Evolutionary conservation across 208 protist genomes (phyloP).

Genomic region (Kentomonas sorsogonicus): DNA sequence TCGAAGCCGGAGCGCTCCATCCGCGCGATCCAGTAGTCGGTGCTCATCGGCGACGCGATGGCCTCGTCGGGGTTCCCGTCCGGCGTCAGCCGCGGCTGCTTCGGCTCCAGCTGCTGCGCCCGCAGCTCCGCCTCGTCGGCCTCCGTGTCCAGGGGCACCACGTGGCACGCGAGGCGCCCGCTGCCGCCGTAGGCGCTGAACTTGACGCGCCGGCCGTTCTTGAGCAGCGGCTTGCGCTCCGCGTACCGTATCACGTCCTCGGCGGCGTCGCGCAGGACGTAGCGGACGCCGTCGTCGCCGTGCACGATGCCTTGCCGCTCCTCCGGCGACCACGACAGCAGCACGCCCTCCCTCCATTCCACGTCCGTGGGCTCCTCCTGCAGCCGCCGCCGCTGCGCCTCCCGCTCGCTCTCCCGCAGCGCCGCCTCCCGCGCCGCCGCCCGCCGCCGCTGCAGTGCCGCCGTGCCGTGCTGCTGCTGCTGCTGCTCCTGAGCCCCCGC

Average conservation of each 20-base stretch:
- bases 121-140: conserved; percentile 42
- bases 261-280: conserved; percentile 70
- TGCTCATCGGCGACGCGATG: conserved; percentile 80
- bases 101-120: conserved; percentile 38
- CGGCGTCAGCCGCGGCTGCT: conserved; percentile 38
- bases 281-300: conserved; percentile 58
- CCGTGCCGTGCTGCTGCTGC: too few species aligned
- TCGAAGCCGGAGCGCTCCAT: conserved; percentile 84
- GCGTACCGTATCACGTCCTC: conserved; percentile 68
- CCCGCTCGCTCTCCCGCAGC: not conserved
- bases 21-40: conserved; percentile 80
- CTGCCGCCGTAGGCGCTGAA: conserved; percentile 65
- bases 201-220: conserved; percentile 63
- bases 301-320: conserved; percentile 84
- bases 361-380: conserved; percentile 28
- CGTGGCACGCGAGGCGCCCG: conserved; percentile 59
- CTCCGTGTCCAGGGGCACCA: conserved; percentile 61
- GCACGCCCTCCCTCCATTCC: conserved; percentile 52
- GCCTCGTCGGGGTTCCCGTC: conserved; percentile 78
- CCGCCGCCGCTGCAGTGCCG: not conserved
- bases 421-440: not conserved
- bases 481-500: too few species aligned
- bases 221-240: conserved; percentile 30
- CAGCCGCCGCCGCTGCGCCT: not conserved
- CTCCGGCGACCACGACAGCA: conserved; percentile 63